These are phyloP conservation scores for Hymenoscyphus occultus DNA, from an alignment of 2,329 filamentous ascomycete genomes.

Conservation along the genomic window DNA sequence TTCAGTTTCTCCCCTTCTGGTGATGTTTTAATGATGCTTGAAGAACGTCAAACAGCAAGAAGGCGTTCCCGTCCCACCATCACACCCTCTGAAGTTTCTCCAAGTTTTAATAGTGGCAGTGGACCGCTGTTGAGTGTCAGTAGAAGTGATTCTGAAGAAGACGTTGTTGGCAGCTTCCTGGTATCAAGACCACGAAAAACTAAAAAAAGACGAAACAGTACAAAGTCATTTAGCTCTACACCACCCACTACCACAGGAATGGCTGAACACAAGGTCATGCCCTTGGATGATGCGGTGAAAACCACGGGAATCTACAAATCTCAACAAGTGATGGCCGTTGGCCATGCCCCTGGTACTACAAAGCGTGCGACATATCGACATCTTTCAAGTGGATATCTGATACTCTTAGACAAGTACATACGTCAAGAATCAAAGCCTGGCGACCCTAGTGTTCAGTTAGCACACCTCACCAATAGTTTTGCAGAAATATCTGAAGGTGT, in stretches of 20 bases:
- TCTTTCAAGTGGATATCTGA: conserved; percentile 54
- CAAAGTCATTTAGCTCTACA: conserved; percentile 52
- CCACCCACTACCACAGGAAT: conserved; percentile 42
- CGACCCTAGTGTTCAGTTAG: conserved; percentile 41
- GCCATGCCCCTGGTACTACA: conserved; percentile 51
- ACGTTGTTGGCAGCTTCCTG: conserved; percentile 59
- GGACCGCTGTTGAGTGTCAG: conserved; percentile 53
- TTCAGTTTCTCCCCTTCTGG: conserved; percentile 59
- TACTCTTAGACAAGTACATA: conserved; percentile 41
- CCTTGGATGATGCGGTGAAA: conserved; percentile 56
- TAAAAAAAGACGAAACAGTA: conserved; percentile 44
- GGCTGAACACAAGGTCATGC: conserved; percentile 46
- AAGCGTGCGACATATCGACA: conserved; percentile 54
- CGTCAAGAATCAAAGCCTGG: conserved; percentile 4
- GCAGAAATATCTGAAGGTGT: conserved; percentile 55
- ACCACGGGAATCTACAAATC: conserved; percentile 56
- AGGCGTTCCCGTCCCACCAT: conserved; percentile 41
- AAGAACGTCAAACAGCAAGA: conserved; percentile 50
- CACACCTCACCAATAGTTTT: conserved; percentile 53
- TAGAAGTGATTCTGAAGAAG: conserved; percentile 64
- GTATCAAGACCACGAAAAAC: conserved; percentile 44
- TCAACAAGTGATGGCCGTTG: conserved; percentile 62
- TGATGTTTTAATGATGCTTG: conserved; percentile 59
- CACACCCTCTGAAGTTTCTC: conserved; percentile 28
- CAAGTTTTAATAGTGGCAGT: conserved; percentile 43